Percentiles rank a stretch among this genome's conserved stretches.
Evolutionary conservation across 345 rosid species (phyloP).

Genomic region (Lepidium africanum): DNA sequence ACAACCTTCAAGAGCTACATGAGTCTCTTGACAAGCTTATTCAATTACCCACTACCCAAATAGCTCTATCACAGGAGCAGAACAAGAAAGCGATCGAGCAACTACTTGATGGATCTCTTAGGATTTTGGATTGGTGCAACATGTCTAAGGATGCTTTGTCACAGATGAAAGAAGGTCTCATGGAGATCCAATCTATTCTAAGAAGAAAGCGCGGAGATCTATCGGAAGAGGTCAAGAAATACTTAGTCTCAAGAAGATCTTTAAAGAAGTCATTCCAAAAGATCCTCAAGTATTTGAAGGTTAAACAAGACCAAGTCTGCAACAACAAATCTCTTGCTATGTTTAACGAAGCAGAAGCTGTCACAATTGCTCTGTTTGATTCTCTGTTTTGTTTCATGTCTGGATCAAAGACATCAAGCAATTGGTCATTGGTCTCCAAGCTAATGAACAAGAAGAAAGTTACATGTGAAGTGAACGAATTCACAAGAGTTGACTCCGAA

Average conservation of each 20-base stretch:
- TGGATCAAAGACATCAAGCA: neutral
- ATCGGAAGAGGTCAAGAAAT: conserved; percentile 5
- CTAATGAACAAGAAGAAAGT: conserved; percentile 3
- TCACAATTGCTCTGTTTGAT: conserved; percentile 14
- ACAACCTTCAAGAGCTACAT: conserved; percentile 21
- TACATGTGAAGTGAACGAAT: conserved; percentile 1
- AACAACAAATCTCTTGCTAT: neutral
- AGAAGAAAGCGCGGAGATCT: conserved; percentile 10
- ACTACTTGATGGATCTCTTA: conserved; percentile 28
- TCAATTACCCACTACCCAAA: conserved; percentile 8
- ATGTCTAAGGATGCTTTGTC: conserved; percentile 25
- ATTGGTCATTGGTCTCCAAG: conserved; percentile 8
- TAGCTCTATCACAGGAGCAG: conserved; percentile 21
- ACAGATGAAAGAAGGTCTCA: conserved; percentile 20
- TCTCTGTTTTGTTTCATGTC: conserved; percentile 24
- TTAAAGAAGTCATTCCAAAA: conserved; percentile 15
- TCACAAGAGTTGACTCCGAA: conserved; percentile 12
- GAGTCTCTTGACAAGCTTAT: conserved; percentile 26
- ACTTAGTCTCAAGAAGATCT: conserved; percentile 10
- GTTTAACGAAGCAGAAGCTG: conserved; percentile 25
- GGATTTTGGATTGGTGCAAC: conserved; percentile 25
- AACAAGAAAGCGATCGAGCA: conserved; percentile 9
- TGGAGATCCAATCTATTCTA: conserved; percentile 26
- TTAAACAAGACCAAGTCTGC: neutral
- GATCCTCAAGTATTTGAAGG: neutral